A percentile compares a stretch with the other conserved stretches of the same genome.
Conservation (phyloP, 768 basidiomycete species). For the Hygrophorus russula region DNA sequence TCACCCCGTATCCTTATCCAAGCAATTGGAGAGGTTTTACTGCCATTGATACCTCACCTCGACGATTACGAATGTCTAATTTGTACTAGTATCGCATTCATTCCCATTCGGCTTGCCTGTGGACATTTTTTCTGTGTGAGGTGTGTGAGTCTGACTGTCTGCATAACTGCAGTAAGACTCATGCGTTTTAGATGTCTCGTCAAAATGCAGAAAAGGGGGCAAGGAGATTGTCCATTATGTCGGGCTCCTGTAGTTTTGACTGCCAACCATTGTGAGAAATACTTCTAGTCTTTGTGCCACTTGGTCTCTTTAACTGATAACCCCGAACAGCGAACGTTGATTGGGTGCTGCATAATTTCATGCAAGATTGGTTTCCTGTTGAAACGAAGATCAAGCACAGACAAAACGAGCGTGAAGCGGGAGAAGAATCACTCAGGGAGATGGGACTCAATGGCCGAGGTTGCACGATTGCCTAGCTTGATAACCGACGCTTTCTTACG, state of each 20-base stretch:
- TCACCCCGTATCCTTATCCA: slow-evolving; percentile 50
- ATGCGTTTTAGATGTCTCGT: slow-evolving; percentile 41
- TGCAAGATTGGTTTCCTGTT: slow-evolving; percentile 86
- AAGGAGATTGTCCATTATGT: slow-evolving; percentile 76
- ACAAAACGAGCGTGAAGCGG: slow-evolving; percentile 66
- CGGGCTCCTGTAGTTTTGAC: slow-evolving; percentile 63
- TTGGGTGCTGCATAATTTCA: slow-evolving; percentile 70
- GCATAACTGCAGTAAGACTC: neutral
- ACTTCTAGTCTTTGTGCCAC: neutral
- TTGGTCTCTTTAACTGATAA: neutral
- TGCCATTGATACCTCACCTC: slow-evolving; percentile 70
- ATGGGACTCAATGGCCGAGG: slow-evolving; percentile 41
- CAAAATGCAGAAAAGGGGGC: slow-evolving; percentile 81
- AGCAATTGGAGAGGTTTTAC: slow-evolving; percentile 68
- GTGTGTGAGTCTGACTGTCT: slow-evolving; percentile 1
- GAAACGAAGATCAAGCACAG: slow-evolving; percentile 68
- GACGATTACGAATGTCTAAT: slow-evolving; percentile 85
- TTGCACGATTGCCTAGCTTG: slow-evolving; percentile 22
- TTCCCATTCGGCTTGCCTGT: slow-evolving; percentile 76
- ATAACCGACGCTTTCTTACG: too few relatives aligned
- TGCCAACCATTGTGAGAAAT: slow-evolving; percentile 64
- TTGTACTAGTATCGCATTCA: slow-evolving; percentile 86
- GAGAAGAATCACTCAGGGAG: slow-evolving; percentile 55
- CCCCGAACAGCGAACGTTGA: slow-evolving; percentile 56
- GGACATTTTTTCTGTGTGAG: slow-evolving; percentile 72